These are phyloP conservation scores for Pelargonium cotyledonis DNA, from an alignment of 441 rosid genomes.

Conservation along the genomic window DNA sequence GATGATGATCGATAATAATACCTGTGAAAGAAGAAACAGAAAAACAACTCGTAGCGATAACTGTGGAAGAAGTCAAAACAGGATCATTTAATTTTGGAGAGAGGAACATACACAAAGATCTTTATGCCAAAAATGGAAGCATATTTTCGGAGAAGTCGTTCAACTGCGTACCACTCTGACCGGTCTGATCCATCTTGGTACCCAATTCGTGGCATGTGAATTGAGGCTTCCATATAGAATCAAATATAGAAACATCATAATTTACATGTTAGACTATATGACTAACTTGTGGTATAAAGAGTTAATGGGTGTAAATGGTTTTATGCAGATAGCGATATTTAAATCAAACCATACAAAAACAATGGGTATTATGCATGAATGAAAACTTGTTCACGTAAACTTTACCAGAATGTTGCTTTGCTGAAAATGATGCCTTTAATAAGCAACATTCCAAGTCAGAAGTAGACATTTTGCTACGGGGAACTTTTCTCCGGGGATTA, in stretches of 20 bases:
- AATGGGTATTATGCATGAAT: not conserved
- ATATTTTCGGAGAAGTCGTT: slow-evolving; percentile 79
- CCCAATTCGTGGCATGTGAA: slow-evolving; percentile 89
- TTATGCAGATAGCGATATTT: too few species aligned
- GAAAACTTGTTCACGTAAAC: not conserved
- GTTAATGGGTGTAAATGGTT: too few species aligned
- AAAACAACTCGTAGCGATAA: too few species aligned
- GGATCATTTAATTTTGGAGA: not conserved
- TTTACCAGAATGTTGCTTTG: slow-evolving; percentile 67
- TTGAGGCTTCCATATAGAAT: slow-evolving; percentile 42
- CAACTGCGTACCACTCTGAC: slow-evolving; percentile 78
- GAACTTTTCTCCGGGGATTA: slow-evolving; percentile 61
- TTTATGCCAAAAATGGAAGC: slow-evolving; percentile 55
- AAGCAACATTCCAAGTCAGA: slow-evolving; percentile 71
- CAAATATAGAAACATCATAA: not conserved
- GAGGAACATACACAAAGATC: slow-evolving; percentile 58
- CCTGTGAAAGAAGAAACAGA: slow-evolving; percentile 30
- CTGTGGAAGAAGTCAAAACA: not conserved
- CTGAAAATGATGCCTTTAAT: slow-evolving; percentile 58
- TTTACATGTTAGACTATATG: slow-evolving; percentile 3
- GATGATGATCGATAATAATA: slow-evolving; percentile 49
- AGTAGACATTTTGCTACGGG: slow-evolving; percentile 59
- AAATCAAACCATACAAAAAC: too few species aligned
- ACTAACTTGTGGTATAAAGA: not conserved
- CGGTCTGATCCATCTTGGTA: slow-evolving; percentile 69